Base-by-base conservation (phyloP, 2,329 filamentous ascomycete species). In the Colletotrichum salicis region DNA sequence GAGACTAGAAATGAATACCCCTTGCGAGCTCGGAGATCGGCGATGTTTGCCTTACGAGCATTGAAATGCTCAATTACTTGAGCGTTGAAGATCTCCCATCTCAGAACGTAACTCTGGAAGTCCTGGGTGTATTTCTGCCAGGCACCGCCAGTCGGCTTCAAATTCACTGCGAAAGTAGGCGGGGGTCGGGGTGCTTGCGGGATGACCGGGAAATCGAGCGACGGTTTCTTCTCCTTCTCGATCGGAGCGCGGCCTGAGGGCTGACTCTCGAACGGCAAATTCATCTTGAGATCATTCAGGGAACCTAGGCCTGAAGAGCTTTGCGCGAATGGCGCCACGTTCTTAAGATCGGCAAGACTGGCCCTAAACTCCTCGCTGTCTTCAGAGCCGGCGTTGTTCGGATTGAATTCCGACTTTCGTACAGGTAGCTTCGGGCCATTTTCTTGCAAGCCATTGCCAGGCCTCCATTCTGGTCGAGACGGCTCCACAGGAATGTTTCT, bases 401-500 rank as follows among this genome's bases (percentile, higher is more conserved):
- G 77, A 41, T 79, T 80, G 62, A 79, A 74, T 13, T 69, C 70
- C 31, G 64, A 68, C 71, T 76, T 79, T 5, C 74, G 64, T 41
- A 74, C 61, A 7, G 72, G 72, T 15, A 74, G 67, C 11, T 77
- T 72, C 24, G 56, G 61, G 6, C 58, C 60, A 7, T 57, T 51
- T 35, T 71, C 70, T 27, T 63, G 67, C 13, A 72, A 74, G 5
- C 74, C 74, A 67, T 88, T 81, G 4, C 88, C 88, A 3, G 88
- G 83, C 57, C 89, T 83, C 89, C 89, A 91, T 70, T 91, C 89
- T 5, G 87, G 86, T 52, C 89, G 84, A 2, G 87, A 86, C 0
- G 89, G 89, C 75, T 91, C 89, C 13, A 90, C 86, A 1, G 85
- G 84, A 48, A 91, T 89, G 48, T 86, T 88, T 35, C 89, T 85